A percentile compares a stretch with the other conserved stretches of the same genome.
Conservation (phyloP, 306 rosid genomes). For the Mimosa pudica region DNA sequence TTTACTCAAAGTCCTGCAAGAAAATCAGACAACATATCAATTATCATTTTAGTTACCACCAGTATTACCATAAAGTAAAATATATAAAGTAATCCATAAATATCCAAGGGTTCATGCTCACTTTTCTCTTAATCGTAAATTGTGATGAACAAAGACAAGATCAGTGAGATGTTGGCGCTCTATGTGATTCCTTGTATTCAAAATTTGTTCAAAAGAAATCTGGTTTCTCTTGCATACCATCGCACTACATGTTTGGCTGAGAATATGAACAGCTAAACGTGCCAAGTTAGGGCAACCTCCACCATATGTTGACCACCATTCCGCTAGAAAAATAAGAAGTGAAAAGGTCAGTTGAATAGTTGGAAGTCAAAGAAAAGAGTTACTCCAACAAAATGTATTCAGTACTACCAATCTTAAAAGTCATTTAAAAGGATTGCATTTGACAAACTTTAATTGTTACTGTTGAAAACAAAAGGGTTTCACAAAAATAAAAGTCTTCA, state of each 20-base stretch:
- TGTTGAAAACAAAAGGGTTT: neutral
- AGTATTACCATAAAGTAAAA: slow-evolving; percentile 25
- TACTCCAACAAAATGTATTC: slow-evolving; percentile 6
- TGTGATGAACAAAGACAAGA: slow-evolving; percentile 70
- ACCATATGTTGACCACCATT: slow-evolving; percentile 98
- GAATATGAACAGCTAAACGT: slow-evolving; percentile 78
- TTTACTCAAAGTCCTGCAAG: slow-evolving; percentile 53
- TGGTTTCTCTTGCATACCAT: slow-evolving; percentile 54
- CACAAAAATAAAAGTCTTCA: no score
- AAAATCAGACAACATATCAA: slow-evolving; percentile 36
- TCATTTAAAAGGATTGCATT: slow-evolving; percentile 11
- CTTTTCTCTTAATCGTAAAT: slow-evolving; percentile 50
- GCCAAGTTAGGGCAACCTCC: slow-evolving; percentile 89
- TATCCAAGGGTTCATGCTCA: slow-evolving; percentile 34
- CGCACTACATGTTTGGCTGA: slow-evolving; percentile 80
- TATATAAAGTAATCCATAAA: neutral
- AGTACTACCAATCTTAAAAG: slow-evolving; percentile 17
- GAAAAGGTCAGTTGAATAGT: slow-evolving; percentile 26
- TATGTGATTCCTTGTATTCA: slow-evolving; percentile 61
- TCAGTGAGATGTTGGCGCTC: slow-evolving; percentile 82
- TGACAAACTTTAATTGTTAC: slow-evolving; percentile 14
- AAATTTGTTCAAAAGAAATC: slow-evolving; percentile 56
- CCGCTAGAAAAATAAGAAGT: slow-evolving; percentile 57
- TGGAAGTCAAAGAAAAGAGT: slow-evolving; percentile 18
- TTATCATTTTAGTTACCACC: slow-evolving; percentile 25